Evolutionary conservation across 345 rosid genomes (phyloP), one percentile per base, ranked within the genome.

Genomic region (Eucalyptus tenuipes): DNA sequence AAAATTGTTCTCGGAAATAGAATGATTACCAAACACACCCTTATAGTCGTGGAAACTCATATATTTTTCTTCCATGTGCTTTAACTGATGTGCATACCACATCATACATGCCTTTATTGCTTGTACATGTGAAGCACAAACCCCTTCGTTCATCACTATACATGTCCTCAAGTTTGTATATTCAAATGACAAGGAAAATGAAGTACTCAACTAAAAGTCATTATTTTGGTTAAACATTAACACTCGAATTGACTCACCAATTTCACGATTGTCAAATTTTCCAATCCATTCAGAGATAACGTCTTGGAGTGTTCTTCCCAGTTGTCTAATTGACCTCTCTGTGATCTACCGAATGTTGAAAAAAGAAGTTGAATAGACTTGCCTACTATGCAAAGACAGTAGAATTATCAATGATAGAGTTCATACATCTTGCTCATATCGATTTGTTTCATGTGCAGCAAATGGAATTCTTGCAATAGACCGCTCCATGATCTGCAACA

Each of bases 361-460:
- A 80, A 29, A 22, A 22, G 53, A 48, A 29, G 42, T 64, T 66
- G 90, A 71, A 88, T 12, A 47, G 66, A 48, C 33, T 40, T 37
- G 45, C 86, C 53, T 85, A 66, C 14, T 61, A 33, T 20, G 61
- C 4, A 88, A 82, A 15, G 29, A 37, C 68, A 48, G 40, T 40
- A 88, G 3, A 86, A 79, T 33, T 52, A 37, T 27, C 37, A 29
- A 42, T 12, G 88, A 57, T 20, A 55, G 89, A 27, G 31, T 89
- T 31, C 95, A 88, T 95, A 97, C 99, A 93, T 95, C 95, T 88
- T 96, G 98, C 88, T 96, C 99, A 90, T 95, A 95, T 85, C 94
- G 94, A 90, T 96, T 96, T 92, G 89, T 95, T 90, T 95, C 98
- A 91, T 97, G 99, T 49, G 94, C 95, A 87, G 86, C 13, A 87